Base-by-base conservation (phyloP, 495 filamentous ascomycete species). In the Staphylotrichum tortipilum region DNA sequence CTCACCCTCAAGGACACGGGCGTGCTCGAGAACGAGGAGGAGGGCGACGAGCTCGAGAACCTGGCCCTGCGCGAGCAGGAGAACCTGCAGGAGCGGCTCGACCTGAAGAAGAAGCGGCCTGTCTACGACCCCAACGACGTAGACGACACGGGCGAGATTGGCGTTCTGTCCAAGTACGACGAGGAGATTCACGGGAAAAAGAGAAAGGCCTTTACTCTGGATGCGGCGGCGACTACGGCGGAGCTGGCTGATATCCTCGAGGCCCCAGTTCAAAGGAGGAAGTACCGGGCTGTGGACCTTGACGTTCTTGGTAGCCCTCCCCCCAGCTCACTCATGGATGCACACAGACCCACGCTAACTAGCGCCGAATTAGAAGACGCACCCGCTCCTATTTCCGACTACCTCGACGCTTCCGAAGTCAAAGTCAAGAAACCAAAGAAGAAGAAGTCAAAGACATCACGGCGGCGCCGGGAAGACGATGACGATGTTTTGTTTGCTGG, bases 141-240 rank as follows among this genome's bases (percentile, higher is more conserved):
- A 14, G 81, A 81, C 47, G 85, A 84, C 51, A 77, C 76, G 45
- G 84, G 80, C 43, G 71, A 81, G 48, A 76, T 72, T 41, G 71
- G 70, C 3, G 77, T 98, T 23, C 70, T 98, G 38, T 76, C 81
- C 19, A 88, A 98, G 49, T 98, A 98, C 61, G 92, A 97, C 56
- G 91, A 95, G 60, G 90, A 94, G 59, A 94, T 95, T 40, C 79
- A 87, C 34, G 89, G 89, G 47, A 95, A 94, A 70, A 92, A 91
- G 68, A 77, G 79, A 42, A 96, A 94, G 68, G 72, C 75, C 14
- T 97, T 98, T 60, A 94, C 85, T 0, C 70, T 98, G 26, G 88
- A 89, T 63, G 83, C 80, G 2, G 72, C 79, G 47, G 89, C 87
- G 18, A 83, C 78, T 31, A 80, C 79, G 5, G 64, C 70, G 9